Evolutionary conservation across 352 stramenopile species (phyloP), one percentile per base, ranked within the genome.

Genomic region (Globisporangium iwayamae): DNA sequence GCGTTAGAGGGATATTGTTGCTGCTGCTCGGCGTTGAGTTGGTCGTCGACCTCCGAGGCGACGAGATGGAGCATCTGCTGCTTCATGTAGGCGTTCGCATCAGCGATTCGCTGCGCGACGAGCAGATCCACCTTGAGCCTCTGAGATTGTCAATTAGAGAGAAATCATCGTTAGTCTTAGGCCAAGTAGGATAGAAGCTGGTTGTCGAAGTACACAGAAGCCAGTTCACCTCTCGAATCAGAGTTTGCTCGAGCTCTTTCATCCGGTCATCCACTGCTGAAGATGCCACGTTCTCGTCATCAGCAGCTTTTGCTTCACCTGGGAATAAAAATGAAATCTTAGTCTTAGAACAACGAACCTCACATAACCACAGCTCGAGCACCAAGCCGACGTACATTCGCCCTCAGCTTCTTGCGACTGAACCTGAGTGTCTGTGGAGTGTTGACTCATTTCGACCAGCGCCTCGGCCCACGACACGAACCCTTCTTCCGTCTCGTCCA

Each of bases 91-190:
- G 70, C 60, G 34, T 93, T 91, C 4, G 74, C 71, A 18, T 90
- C 79, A 0, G 84, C 78, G 39, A 89, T 81, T 11, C 84, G 76
- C 50, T 93, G 84, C 0, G 84, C 81, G 9, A 93, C 79, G 9
- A 93, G 66, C 7, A 93, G 50, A 62, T 93, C 84, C 13, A 93
- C 84, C 60, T 91, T 91, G 14, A 91, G 74, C 6, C 83, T 71
- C 84, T 93, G 9, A 10, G 16, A 25, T 11, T 6, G 43, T 48
- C 30, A 71, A 18, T 2, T 13, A 60, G 20, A 4, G 11, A 25
- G 4, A 2, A 58, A 48, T 46, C 10, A 45, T 45, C 13, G 39
- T 45, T n/a, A n/a, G 39, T 47, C 41, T 20, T 18, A 20, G 4
- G 13, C 4, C 39, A n/a, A 18, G 39, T 41, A 28, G 32, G 41